Conservation (phyloP, 2,329 filamentous ascomycete genomes). For the Beauveria rudraprayagi region DNA sequence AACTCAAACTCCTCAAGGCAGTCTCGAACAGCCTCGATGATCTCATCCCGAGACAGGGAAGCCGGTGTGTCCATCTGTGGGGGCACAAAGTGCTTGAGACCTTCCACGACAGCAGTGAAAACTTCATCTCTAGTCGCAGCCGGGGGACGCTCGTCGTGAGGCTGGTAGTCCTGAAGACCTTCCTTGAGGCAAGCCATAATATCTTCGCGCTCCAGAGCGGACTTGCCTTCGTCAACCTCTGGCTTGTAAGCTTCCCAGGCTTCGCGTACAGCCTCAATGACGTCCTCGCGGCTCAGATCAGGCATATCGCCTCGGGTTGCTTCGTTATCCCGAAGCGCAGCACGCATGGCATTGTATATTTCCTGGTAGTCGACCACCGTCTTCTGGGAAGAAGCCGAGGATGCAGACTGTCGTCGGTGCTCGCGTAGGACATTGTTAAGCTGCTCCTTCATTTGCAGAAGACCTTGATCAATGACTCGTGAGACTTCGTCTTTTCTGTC, state of each 20-base stretch:
- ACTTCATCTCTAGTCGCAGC: constrained; percentile 76
- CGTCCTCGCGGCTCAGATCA: constrained; percentile 65
- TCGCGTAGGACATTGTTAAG: constrained; percentile 74
- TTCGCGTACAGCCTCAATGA: constrained; percentile 78
- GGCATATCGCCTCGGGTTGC: constrained; percentile 30
- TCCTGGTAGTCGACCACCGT: constrained; percentile 67
- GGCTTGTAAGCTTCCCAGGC: constrained; percentile 94
- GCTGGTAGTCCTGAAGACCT: constrained; percentile 69
- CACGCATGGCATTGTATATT: constrained; percentile 76
- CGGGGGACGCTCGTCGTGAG: constrained; percentile 41
- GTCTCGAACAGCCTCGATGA: constrained; percentile 75
- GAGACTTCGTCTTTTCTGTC: constrained; percentile 62
- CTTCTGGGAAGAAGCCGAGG: constrained; percentile 53
- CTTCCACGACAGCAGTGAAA: constrained; percentile 76
- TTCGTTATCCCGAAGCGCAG: constrained; percentile 59
- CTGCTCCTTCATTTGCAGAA: constrained; percentile 76
- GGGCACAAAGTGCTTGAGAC: constrained; percentile 70
- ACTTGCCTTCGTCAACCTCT: constrained; percentile 82
- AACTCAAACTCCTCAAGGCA: constrained; percentile 82
- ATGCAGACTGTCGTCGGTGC: constrained; percentile 59
- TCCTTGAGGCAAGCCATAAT: constrained; percentile 80
- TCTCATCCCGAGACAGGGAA: constrained; percentile 69
- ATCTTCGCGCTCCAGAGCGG: constrained; percentile 84
- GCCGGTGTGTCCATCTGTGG: constrained; percentile 64
- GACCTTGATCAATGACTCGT: constrained; percentile 68